Evolutionary conservation across 257 asterid genomes (phyloP).

Genomic region (Plantago ovata): DNA sequence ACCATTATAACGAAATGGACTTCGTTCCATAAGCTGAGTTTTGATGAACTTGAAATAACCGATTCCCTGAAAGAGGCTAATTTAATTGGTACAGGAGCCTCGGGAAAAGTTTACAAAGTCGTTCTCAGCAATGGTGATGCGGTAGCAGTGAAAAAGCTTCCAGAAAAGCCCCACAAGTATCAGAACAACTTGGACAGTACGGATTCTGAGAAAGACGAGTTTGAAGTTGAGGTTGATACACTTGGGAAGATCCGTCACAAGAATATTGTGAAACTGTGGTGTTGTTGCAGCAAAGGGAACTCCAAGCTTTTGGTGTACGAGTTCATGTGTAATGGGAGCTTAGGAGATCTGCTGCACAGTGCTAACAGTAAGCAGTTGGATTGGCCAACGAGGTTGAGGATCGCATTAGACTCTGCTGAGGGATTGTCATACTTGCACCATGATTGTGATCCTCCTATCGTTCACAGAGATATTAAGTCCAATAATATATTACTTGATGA

Average conservation of each 20-base stretch:
- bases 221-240: slow-evolving; percentile 67
- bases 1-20: slow-evolving; percentile 60
- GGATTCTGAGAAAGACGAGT: slow-evolving; percentile 38
- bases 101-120: slow-evolving; percentile 72
- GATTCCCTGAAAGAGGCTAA: slow-evolving; percentile 54
- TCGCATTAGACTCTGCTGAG: slow-evolving; percentile 77
- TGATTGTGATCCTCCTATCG: slow-evolving; percentile 79
- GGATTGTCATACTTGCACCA: slow-evolving; percentile 88
- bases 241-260: slow-evolving; percentile 81
- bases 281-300: slow-evolving; percentile 53
- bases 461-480: slow-evolving; percentile 83
- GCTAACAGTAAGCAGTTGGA: slow-evolving; percentile 38
- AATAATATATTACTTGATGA: slow-evolving; percentile 62
- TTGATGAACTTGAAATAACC: slow-evolving; percentile 52
- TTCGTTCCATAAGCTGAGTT: slow-evolving; percentile 69
- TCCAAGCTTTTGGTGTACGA: slow-evolving; percentile 75
- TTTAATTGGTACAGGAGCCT: slow-evolving; percentile 70
- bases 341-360: slow-evolving; percentile 70
- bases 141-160: slow-evolving; percentile 76
- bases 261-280: slow-evolving; percentile 71
- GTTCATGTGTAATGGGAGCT: slow-evolving; percentile 81
- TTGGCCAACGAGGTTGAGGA: slow-evolving; percentile 64
- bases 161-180: slow-evolving; percentile 28
- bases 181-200: slow-evolving; percentile 16
- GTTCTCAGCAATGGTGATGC: slow-evolving; percentile 59